phyloP scores from a whole-genome alignment of 495 filamentous ascomycete species.

The Penicillium pancosmium region DNA sequence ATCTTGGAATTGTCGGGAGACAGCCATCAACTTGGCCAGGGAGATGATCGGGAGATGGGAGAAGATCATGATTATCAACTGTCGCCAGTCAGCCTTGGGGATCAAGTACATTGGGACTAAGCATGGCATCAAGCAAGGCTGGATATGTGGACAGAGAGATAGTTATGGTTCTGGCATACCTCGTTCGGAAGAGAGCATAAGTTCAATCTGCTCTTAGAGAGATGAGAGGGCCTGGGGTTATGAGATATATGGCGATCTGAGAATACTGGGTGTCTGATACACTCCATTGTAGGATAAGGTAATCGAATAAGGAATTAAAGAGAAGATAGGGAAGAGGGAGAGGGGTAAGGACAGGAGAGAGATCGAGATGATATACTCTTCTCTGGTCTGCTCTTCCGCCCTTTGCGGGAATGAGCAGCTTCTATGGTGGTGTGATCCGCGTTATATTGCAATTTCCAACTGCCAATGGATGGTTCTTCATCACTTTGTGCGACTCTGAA shows the following conservation, averaged over 20 bases:
- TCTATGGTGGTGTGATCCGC: background rate
- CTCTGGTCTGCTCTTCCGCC: background rate
- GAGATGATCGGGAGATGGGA: background rate
- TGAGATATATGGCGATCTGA: background rate
- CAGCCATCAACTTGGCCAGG: background rate
- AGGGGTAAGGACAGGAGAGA: too few relatives aligned
- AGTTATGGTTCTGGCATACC: background rate
- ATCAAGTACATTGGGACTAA: background rate
- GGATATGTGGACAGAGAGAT: too few relatives aligned
- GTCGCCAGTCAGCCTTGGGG: background rate
- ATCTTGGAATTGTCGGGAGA: background rate
- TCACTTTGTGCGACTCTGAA: background rate
- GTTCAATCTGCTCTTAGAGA: background rate
- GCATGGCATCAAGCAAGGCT: background rate
- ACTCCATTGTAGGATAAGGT: background rate
- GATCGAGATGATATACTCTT: background rate
- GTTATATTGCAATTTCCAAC: background rate
- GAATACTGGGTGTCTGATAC: background rate
- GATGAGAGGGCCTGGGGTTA: background rate
- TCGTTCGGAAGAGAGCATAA: constrained; percentile 1
- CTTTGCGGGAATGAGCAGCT: background rate
- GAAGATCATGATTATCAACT: background rate
- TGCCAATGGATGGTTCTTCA: background rate
- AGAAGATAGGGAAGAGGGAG: too few relatives aligned
- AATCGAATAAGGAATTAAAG: background rate